Evolutionary conservation across 2,329 filamentous ascomycete species (phyloP).

Genomic region (Xylaria sp.): DNA sequence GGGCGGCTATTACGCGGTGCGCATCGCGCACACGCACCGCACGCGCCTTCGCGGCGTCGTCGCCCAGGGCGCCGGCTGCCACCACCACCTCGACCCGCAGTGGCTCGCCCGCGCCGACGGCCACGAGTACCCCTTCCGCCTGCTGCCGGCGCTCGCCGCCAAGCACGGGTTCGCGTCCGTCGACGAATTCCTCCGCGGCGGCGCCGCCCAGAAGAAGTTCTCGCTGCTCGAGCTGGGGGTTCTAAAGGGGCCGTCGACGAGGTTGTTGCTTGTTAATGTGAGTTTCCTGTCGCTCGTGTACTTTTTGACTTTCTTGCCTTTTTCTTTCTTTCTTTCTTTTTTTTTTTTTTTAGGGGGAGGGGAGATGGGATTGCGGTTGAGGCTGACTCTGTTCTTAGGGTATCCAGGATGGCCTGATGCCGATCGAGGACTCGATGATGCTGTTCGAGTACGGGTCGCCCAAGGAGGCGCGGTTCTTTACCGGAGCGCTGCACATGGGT

Average conservation of each 20-base stretch:
- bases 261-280: slow-evolving; percentile 64
- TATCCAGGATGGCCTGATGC: slow-evolving; percentile 65
- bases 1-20: slow-evolving; percentile 70
- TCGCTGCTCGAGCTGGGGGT: slow-evolving; percentile 64
- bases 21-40: slow-evolving; percentile 69
- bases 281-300: slow-evolving; percentile 25
- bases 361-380: not conserved
- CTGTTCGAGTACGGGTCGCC: slow-evolving; percentile 66
- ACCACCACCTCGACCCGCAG: slow-evolving; percentile 61
- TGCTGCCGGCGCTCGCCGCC: slow-evolving; percentile 58
- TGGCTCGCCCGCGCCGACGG: slow-evolving; percentile 66
- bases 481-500: slow-evolving; percentile 66
- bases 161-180: slow-evolving; percentile 63
- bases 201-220: slow-evolving; percentile 61
- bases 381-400: too few species aligned
- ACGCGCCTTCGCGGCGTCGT: slow-evolving; percentile 56
- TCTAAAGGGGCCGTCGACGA: slow-evolving; percentile 56
- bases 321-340: not conserved
- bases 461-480: slow-evolving; percentile 68
- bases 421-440: slow-evolving; percentile 68
- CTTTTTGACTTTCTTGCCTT: not conserved
- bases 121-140: slow-evolving; percentile 67
- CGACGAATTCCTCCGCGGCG: slow-evolving; percentile 59
- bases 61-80: slow-evolving; percentile 65
- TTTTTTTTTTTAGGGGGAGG: not conserved